Conservation (phyloP, 805 yeast species). For the Candida boleticola region DNA sequence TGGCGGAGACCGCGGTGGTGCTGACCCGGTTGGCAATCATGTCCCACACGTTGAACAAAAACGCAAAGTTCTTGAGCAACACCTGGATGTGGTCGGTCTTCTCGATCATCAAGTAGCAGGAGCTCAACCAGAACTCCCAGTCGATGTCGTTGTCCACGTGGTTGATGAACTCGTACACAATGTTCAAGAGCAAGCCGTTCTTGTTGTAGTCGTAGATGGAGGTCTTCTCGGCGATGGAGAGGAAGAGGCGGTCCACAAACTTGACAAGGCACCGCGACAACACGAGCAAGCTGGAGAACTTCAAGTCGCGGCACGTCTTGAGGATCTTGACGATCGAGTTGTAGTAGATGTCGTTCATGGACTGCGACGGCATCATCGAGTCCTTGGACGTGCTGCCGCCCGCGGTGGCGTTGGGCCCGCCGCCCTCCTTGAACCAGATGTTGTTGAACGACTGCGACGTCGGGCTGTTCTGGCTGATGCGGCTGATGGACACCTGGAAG, state of each 20-base stretch:
- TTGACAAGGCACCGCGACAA: conserved; percentile 12
- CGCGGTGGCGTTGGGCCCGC: background rate
- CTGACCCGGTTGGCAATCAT: conserved; percentile 42
- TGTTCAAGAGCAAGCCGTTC: conserved; percentile 39
- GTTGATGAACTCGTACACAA: conserved; percentile 38
- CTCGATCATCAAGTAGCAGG: conserved; percentile 54
- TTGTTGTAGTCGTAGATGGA: conserved; percentile 37
- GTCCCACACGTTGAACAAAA: conserved; percentile 75
- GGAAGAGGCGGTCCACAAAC: conserved; percentile 33
- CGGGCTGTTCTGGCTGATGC: conserved; percentile 17
- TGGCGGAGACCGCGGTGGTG: background rate
- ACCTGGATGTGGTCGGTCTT: conserved; percentile 59
- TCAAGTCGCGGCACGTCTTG: conserved; percentile 36
- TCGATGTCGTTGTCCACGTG: conserved; percentile 42
- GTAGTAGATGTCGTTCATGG: conserved; percentile 29
- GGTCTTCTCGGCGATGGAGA: conserved; percentile 31
- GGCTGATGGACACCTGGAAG: conserved; percentile 28
- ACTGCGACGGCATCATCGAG: conserved; percentile 2
- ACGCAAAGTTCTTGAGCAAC: conserved; percentile 61
- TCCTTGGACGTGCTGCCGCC: background rate
- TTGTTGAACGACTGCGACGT: background rate
- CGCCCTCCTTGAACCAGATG: background rate
- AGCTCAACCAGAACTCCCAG: conserved; percentile 78
- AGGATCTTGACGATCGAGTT: conserved; percentile 40
- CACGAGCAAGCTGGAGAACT: conserved; percentile 13